Percentiles rank a stretch among this genome's conserved stretches.
Evolutionary conservation across 306 rosid genomes (phyloP).

Genomic region (Vicia sativa): DNA sequence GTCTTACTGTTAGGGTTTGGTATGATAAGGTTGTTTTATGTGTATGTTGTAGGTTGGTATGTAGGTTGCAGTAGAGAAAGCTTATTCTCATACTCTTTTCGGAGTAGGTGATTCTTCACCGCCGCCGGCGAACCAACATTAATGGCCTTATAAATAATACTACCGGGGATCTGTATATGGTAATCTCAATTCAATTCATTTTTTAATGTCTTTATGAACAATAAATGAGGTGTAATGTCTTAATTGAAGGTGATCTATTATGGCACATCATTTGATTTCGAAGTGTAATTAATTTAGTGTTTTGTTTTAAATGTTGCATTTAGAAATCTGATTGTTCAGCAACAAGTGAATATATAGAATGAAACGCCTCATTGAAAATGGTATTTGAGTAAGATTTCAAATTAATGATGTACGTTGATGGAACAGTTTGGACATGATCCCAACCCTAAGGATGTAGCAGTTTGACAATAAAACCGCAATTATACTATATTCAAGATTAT

Average conservation of each 20-base stretch:
- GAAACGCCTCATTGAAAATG: too few species aligned
- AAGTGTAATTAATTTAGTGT: too few species aligned
- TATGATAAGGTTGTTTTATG: neutral
- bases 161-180: neutral
- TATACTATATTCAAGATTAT: too few species aligned
- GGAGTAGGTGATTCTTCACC: neutral
- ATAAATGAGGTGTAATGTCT: neutral
- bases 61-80: neutral
- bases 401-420: too few species aligned
- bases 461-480: too few species aligned
- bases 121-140: neutral
- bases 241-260: neutral
- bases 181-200: neutral
- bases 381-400: too few species aligned
- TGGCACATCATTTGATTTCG: neutral
- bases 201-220: neutral
- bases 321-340: too few species aligned
- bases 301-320: too few species aligned
- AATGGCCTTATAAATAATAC: slow-evolving; percentile 6
- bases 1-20: neutral
- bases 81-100: neutral
- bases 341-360: too few species aligned
- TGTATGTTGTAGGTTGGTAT: too few species aligned
- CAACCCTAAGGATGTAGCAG: too few species aligned
- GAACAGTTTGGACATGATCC: too few species aligned